A percentile compares a stretch with the other conserved stretches of the same genome.
phyloP scores from a whole-genome alignment of 176 grass and related monocot species.

The Rhynchospora breviuscula region DNA sequence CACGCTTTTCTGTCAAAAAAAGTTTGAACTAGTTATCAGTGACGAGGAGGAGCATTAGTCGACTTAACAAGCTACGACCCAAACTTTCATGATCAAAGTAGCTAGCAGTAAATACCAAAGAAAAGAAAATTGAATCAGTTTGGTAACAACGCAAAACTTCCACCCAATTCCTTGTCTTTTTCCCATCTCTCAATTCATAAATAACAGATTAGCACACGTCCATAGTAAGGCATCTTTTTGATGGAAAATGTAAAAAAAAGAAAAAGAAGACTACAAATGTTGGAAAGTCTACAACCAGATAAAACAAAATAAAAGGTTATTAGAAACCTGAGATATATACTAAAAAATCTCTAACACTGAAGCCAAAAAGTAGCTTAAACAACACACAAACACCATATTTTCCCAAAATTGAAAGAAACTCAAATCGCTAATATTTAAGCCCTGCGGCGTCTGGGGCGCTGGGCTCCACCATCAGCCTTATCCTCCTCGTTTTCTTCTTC shows the following conservation, averaged over 20 bases:
- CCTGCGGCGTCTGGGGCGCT: slow-evolving; percentile 58
- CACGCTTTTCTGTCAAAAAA: no score
- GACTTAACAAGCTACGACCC: no score
- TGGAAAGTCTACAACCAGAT: neutral
- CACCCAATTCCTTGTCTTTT: neutral
- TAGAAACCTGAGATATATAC: slow-evolving; percentile 25
- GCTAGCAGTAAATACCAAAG: no score
- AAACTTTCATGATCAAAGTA: no score
- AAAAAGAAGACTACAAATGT: neutral
- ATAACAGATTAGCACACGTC: neutral
- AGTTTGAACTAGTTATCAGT: no score
- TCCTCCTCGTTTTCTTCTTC: slow-evolving; percentile 46
- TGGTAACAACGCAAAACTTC: neutral
- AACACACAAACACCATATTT: slow-evolving; percentile 12
- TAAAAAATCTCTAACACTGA: slow-evolving; percentile 14
- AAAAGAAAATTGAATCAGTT: no score
- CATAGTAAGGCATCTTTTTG: neutral
- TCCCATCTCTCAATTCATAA: neutral
- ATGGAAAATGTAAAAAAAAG: neutral
- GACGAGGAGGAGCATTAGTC: no score
- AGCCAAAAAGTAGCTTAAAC: slow-evolving; percentile 9
- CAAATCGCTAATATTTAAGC: slow-evolving; percentile 21
- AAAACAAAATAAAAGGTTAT: neutral
- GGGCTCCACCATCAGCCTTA: slow-evolving; percentile 41
- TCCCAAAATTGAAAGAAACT: slow-evolving; percentile 24